These are phyloP conservation scores for Biancaea sappan DNA, from an alignment of 306 rosid genomes.

Conservation along the genomic window DNA sequence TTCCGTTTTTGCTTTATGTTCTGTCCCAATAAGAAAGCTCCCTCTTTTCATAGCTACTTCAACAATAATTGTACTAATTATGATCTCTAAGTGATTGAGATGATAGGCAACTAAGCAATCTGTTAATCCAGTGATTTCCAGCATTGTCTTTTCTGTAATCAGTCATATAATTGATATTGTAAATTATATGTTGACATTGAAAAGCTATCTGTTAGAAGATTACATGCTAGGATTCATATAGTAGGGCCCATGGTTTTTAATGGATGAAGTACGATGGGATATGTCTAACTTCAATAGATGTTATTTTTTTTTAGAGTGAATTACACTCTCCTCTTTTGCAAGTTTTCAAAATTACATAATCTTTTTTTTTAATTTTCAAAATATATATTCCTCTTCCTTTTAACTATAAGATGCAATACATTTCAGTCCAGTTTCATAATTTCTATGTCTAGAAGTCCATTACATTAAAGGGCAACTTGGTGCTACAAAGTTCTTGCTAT, in stretches of 20 bases:
- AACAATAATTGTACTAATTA: neutral
- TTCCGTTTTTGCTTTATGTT: constrained; percentile 12
- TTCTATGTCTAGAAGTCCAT: no score
- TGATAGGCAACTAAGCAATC: neutral
- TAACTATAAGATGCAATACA: no score
- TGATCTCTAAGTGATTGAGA: constrained; percentile 3
- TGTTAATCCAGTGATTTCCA: neutral
- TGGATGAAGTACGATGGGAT: neutral
- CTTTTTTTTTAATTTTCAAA: no score
- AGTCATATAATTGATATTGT: neutral
- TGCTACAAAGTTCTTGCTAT: no score
- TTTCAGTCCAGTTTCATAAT: no score
- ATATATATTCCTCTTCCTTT: no score
- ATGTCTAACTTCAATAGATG: neutral
- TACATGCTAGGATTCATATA: constrained; percentile 17
- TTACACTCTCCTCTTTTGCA: no score
- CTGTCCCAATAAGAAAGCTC: neutral
- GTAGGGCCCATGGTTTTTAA: neutral
- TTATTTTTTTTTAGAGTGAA: no score
- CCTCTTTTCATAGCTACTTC: neutral
- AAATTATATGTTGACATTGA: neutral
- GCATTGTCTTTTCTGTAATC: neutral
- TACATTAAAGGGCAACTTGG: no score
- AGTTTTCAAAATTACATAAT: no score
- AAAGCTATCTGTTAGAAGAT: neutral